phyloP scores from a whole-genome alignment of 2,329 filamentous ascomycete genomes.

The Xylariaceae sp. region DNA sequence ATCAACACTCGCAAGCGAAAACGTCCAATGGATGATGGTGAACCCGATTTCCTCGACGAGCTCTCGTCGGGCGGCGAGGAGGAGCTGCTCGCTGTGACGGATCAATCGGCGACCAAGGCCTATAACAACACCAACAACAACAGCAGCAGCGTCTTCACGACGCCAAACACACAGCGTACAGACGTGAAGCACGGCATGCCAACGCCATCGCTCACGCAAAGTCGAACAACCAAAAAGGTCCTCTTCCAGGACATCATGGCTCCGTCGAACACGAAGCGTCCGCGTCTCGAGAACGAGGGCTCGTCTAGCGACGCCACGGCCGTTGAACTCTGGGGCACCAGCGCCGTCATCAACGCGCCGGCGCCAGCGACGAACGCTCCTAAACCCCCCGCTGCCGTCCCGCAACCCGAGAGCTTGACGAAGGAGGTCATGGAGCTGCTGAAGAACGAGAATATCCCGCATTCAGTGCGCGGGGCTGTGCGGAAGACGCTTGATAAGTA shows the following conservation, averaged over 20 bases:
- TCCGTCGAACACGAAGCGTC: slow-evolving; percentile 16
- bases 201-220: slow-evolving; percentile 23
- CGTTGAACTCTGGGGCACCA: slow-evolving; percentile 21
- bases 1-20: slow-evolving; percentile 11
- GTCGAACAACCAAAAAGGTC: slow-evolving; percentile 25
- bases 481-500: slow-evolving; percentile 47
- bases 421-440: slow-evolving; percentile 48
- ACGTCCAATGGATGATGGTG: slow-evolving; percentile 23
- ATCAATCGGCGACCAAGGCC: slow-evolving; percentile 11
- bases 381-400: neutral
- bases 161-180: slow-evolving; percentile 11
- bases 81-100: slow-evolving; percentile 22
- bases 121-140: no score
- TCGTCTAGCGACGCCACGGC: neutral
- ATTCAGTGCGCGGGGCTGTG: slow-evolving; percentile 36
- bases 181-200: slow-evolving; percentile 23
- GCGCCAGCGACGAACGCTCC: no score
- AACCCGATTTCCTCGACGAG: slow-evolving; percentile 26
- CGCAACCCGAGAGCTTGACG: slow-evolving; percentile 32
- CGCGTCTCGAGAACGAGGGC: neutral
- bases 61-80: slow-evolving; percentile 29
- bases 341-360: slow-evolving; percentile 12
- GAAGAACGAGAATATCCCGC: slow-evolving; percentile 37
- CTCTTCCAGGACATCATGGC: neutral
- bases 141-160: slow-evolving; percentile 4